Percentiles rank a stretch among this genome's conserved stretches.
phyloP scores from a whole-genome alignment of 2,329 filamentous ascomycete genomes.

The Myrmaecium sp. region DNA sequence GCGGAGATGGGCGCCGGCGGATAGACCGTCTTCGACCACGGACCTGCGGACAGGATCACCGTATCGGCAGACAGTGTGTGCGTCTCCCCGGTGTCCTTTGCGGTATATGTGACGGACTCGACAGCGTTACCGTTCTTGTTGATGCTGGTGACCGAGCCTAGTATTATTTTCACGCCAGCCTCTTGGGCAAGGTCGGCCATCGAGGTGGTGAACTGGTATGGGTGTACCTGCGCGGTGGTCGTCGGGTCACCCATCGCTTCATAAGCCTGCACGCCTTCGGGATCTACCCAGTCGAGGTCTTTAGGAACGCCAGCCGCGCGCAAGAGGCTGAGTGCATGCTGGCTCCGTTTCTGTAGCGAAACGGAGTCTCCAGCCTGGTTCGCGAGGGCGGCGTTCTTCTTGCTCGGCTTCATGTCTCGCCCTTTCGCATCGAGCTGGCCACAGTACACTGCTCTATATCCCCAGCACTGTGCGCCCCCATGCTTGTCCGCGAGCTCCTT shows the following conservation, averaged over 20 bases:
- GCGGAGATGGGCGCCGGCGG: conserved; percentile 40
- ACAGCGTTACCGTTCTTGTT: conserved; percentile 33
- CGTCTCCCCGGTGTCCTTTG: conserved; percentile 31
- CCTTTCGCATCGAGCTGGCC: conserved; percentile 44
- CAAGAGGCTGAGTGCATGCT: conserved; percentile 32
- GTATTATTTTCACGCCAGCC: conserved; percentile 38
- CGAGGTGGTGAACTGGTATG: conserved; percentile 71
- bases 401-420: conserved; percentile 15
- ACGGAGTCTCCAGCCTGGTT: conserved; percentile 21
- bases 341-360: conserved; percentile 37
- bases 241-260: conserved; percentile 66
- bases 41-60: conserved; percentile 43
- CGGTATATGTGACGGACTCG: conserved; percentile 44
- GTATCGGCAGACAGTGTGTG: conserved; percentile 38
- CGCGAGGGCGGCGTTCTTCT: conserved; percentile 11
- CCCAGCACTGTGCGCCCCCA: conserved; percentile 63
- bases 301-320: conserved; percentile 47
- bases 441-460: conserved; percentile 64
- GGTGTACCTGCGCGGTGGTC: conserved; percentile 87
- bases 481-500: conserved; percentile 72
- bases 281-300: conserved; percentile 73
- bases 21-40: conserved; percentile 40
- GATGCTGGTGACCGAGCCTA: conserved; percentile 54
- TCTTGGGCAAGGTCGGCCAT: conserved; percentile 63
- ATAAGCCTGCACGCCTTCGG: conserved; percentile 50